Conservation (phyloP, 1,284 basidiomycete genomes). For the Paramarasmius palmivorus region DNA sequence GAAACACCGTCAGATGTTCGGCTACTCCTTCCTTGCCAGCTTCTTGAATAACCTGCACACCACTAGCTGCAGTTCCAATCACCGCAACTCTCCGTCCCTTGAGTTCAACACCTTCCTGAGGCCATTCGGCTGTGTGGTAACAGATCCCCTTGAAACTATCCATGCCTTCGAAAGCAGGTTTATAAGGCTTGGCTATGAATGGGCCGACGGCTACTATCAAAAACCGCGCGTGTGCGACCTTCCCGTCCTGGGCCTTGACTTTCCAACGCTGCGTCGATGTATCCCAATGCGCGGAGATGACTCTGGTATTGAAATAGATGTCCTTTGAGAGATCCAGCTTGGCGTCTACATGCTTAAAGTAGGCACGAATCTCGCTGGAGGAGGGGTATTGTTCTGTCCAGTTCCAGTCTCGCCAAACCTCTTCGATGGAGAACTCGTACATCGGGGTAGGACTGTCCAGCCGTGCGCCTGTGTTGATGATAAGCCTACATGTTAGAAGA, state of each 20-base stretch:
- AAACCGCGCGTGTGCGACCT: conserved; percentile 16
- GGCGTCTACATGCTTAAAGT: conserved; percentile 24
- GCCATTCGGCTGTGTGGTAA: conserved; percentile 26
- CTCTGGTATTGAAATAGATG: conserved; percentile 23
- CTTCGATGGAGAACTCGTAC: conserved; percentile 24
- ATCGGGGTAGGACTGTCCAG: conserved; percentile 18
- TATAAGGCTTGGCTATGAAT: conserved; percentile 19
- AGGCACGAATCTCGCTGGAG: conserved; percentile 21
- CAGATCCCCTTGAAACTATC: conserved; percentile 23
- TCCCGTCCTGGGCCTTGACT: conserved; percentile 20
- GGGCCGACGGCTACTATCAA: conserved; percentile 24
- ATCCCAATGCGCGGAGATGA: conserved; percentile 23
- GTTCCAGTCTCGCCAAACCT: conserved; percentile 27
- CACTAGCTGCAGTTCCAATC: conserved; percentile 28
- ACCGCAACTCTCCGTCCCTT: conserved; percentile 24
- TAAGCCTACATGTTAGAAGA: background rate
- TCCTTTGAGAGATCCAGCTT: conserved; percentile 25
- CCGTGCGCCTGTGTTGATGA: conserved; percentile 9
- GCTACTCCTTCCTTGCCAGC: conserved; percentile 18
- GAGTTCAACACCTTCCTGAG: conserved; percentile 21
- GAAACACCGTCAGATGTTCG: conserved; percentile 26
- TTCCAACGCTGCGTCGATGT: conserved; percentile 20
- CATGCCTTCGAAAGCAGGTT: conserved; percentile 22
- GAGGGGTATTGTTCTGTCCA: conserved; percentile 23
- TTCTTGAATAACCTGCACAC: conserved; percentile 28